These are phyloP conservation scores for Delphinella strobiligena DNA, from an alignment of 2,329 filamentous ascomycete species.

Conservation along the genomic window DNA sequence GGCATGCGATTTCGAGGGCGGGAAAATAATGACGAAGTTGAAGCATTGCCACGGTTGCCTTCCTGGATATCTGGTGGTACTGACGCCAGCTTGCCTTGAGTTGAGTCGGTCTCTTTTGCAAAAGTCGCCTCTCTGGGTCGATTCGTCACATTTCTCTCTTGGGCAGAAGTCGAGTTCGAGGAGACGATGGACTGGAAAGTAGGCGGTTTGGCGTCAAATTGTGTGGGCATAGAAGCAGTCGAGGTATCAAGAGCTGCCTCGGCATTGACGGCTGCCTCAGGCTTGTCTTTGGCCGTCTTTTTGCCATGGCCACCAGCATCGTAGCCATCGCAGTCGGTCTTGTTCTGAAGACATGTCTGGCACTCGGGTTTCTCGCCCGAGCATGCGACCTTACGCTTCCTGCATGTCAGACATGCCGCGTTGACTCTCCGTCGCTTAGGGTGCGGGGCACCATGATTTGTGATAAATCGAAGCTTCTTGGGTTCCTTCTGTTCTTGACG, in stretches of 20 bases:
- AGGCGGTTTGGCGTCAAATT: no score
- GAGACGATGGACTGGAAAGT: no score
- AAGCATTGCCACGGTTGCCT: neutral
- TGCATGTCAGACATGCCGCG: conserved; percentile 47
- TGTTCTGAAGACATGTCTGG: conserved; percentile 36
- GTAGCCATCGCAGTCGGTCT: conserved; percentile 36
- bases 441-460: conserved; percentile 69
- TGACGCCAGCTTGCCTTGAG: no score
- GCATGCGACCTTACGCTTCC: conserved; percentile 38
- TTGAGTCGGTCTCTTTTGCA: no score
- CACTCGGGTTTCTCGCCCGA: conserved; percentile 32
- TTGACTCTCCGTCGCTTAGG: conserved; percentile 69
- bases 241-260: neutral
- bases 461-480: conserved; percentile 52
- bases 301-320: conserved; percentile 20
- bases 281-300: neutral
- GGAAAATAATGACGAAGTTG: conserved; percentile 16
- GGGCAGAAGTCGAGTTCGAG: no score
- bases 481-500: conserved; percentile 5
- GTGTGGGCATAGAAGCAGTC: neutral
- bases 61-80: neutral
- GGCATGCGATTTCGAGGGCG: conserved; percentile 53
- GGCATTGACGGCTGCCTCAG: neutral
- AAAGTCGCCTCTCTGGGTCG: no score
- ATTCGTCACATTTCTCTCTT: no score